Evolutionary conservation across 306 rosid genomes (phyloP), one percentile per base, ranked within the genome.

Genomic region (Castanospermum australe): DNA sequence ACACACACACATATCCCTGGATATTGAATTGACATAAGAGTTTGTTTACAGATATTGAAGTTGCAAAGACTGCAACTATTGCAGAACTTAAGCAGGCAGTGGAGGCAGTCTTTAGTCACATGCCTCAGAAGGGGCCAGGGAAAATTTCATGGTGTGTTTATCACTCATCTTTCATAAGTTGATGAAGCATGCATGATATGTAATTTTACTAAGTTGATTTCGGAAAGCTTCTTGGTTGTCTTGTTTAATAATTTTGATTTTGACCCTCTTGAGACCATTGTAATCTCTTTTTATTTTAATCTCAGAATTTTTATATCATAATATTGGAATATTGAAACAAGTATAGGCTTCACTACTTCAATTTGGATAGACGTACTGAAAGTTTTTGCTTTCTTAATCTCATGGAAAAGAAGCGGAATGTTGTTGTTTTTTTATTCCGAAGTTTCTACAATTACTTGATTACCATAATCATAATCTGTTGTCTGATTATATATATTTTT

Each of bases 101-200:
- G 44, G 93, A 94, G 82, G 90, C 84, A 0, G 88, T 86, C 42
- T 94, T 92, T 42, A 79, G 87, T 76, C 86, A 88, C 90, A 75
- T 86, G 87, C 97, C 99, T 56, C 88, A 81, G 86, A 73, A 78
- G 18, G 99, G 92, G 6, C 95, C 95, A 0, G 91, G 85, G 25
- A 83, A 89, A 76, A 91, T 95, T 73, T 95, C 99, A 77, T 95
- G 98, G 99, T 94, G 22, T 44, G 65, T 79, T 72, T 9, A 47
- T 70, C 5, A 56, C 30, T 71, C 3, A 35, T 14, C n/a, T 28
- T 63, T 81, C 32, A 24, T 45, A 3, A 39, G 11, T 28, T 45
- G 45, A 28, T 51, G 75, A 48, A 76, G 21, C 22, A 69, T 66
- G 54, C 30, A 2, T 44, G 22, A 4, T 2, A 5, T 63, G 38